phyloP scores from a whole-genome alignment of 768 basidiomycete genomes.

The Trametes villosa region DNA sequence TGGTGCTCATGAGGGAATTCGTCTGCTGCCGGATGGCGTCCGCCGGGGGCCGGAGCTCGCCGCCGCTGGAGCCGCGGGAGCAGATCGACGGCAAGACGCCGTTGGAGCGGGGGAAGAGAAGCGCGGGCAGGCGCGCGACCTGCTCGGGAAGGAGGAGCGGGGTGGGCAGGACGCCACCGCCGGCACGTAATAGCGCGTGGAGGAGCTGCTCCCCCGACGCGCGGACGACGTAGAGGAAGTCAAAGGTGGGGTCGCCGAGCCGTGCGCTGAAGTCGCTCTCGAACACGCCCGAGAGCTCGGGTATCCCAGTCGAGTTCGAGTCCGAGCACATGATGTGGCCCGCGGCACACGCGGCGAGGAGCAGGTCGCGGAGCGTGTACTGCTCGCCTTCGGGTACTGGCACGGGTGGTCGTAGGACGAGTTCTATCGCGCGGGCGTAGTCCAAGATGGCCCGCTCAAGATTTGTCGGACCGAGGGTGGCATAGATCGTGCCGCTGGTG shows the following conservation, averaged over 20 bases:
- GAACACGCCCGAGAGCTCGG: slow-evolving; percentile 27
- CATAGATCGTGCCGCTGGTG: slow-evolving; percentile 42
- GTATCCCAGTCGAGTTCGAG: slow-evolving; percentile 30
- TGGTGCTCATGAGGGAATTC: slow-evolving; percentile 42
- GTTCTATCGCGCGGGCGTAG: slow-evolving; percentile 48
- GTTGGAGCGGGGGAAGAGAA: slow-evolving; percentile 42
- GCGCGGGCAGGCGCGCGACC: slow-evolving; percentile 37
- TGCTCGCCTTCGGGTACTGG: slow-evolving; percentile 25
- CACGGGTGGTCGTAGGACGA: slow-evolving; percentile 41
- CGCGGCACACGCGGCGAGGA: slow-evolving; percentile 44
- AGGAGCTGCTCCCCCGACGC: slow-evolving; percentile 39
- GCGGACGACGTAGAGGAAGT: slow-evolving; percentile 41
- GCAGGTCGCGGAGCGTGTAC: slow-evolving; percentile 43
- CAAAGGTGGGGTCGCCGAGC: slow-evolving; percentile 40
- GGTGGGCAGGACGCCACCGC: slow-evolving; percentile 45
- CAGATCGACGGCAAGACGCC: slow-evolving; percentile 42
- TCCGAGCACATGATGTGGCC: slow-evolving; percentile 33
- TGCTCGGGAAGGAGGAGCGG: slow-evolving; percentile 48
- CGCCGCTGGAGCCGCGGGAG: slow-evolving; percentile 17
- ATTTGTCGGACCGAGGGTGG: slow-evolving; percentile 36
- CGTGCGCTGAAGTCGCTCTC: slow-evolving; percentile 28
- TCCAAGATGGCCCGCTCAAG: slow-evolving; percentile 39
- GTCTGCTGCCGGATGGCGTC: slow-evolving; percentile 33
- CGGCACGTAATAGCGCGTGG: slow-evolving; percentile 38
- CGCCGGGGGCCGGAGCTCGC: slow-evolving; percentile 18